These are phyloP conservation scores for Metahyphopichia silvanorum DNA, from an alignment of 805 yeast species.

Conservation along the genomic window DNA sequence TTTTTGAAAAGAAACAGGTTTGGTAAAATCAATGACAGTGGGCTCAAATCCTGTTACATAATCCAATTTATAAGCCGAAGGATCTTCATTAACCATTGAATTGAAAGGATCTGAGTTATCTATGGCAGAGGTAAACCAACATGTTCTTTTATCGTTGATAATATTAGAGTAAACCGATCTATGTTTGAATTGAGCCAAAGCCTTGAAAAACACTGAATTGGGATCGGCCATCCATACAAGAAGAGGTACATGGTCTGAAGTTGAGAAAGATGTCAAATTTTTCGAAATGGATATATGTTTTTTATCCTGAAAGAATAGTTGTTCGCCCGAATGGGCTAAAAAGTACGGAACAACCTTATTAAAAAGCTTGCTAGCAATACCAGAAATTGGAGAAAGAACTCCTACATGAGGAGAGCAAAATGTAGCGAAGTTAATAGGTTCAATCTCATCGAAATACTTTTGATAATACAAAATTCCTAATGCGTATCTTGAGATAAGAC, in stretches of 20 bases:
- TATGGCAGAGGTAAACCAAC: slow-evolving; percentile 81
- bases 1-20: slow-evolving; percentile 32
- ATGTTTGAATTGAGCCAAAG: slow-evolving; percentile 50
- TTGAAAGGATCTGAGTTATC: slow-evolving; percentile 59
- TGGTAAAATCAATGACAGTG: slow-evolving; percentile 49
- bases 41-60: slow-evolving; percentile 56
- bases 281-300: not conserved
- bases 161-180: slow-evolving; percentile 69
- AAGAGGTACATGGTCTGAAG: slow-evolving; percentile 43
- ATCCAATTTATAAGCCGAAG: slow-evolving; percentile 35
- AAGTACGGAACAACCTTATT: slow-evolving; percentile 62
- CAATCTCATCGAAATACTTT: slow-evolving; percentile 49
- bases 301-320: slow-evolving; percentile 58
- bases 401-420: slow-evolving; percentile 62
- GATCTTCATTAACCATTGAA: slow-evolving; percentile 42
- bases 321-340: slow-evolving; percentile 70
- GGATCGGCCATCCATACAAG: slow-evolving; percentile 64
- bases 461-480: slow-evolving; percentile 50
- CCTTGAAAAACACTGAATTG: slow-evolving; percentile 56
- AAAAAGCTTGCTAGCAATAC: slow-evolving; percentile 50
- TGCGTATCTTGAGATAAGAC: slow-evolving; percentile 38
- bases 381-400: slow-evolving; percentile 50
- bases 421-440: slow-evolving; percentile 55
- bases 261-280: not conserved
- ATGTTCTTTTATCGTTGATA: slow-evolving; percentile 74